Percentiles rank a stretch among this genome's conserved stretches.
phyloP scores from a whole-genome alignment of 345 rosid species.

The Citrus hindsii region DNA sequence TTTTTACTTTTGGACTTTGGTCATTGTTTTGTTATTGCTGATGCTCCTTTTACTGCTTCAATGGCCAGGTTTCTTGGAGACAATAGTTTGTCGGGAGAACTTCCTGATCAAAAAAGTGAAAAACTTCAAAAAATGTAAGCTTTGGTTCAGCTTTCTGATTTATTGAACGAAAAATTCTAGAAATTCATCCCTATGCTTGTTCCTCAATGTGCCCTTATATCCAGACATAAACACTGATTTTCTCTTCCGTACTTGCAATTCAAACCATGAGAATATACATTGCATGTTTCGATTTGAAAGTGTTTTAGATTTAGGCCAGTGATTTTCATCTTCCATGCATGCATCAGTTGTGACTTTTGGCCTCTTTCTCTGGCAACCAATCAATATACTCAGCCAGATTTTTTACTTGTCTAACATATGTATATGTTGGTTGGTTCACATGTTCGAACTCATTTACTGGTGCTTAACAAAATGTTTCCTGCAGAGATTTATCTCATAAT shows the following conservation, averaged over 20 bases:
- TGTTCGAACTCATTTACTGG: not conserved
- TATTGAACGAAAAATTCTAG: not conserved
- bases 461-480: not conserved
- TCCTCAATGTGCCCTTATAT: not conserved
- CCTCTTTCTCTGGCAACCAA: not conserved
- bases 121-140: constrained; percentile 30
- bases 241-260: not conserved
- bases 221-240: not conserved
- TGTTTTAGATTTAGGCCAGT: not conserved
- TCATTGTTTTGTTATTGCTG: not conserved
- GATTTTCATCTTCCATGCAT: not conserved
- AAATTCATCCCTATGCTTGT: not conserved
- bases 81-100: constrained; percentile 29
- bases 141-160: not conserved
- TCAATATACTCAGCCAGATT: not conserved
- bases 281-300: not conserved
- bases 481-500: constrained; percentile 46
- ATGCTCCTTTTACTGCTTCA: not conserved
- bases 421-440: not conserved
- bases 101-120: constrained; percentile 23
- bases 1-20: not conserved
- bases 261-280: not conserved
- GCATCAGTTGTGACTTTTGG: not conserved
- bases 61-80: constrained; percentile 40
- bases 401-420: not conserved